Conservation (phyloP, 441 rosid genomes). For the Pelargonium australe region DNA sequence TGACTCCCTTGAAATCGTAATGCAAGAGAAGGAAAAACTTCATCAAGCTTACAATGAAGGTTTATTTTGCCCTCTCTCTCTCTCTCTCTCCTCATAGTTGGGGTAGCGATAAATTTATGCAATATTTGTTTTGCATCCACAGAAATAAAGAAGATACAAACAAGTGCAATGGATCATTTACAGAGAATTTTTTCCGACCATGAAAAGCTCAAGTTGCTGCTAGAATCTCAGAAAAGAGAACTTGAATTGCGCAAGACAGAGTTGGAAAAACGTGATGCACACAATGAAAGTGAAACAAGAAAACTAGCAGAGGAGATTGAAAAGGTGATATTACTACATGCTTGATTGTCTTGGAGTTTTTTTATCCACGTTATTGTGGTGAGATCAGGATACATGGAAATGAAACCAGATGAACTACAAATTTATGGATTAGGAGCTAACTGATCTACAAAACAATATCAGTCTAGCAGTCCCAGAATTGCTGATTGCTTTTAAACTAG, state of each 20-base stretch:
- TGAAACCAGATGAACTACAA: too few species aligned
- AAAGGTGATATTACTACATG: conserved; percentile 37
- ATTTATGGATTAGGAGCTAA: too few species aligned
- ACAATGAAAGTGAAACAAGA: conserved; percentile 65
- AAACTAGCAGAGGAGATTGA: conserved; percentile 55
- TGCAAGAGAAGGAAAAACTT: conserved; percentile 72
- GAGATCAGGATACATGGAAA: background rate
- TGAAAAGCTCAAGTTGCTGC: conserved; percentile 66
- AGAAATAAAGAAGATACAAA: conserved; percentile 74
- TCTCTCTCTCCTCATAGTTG: background rate
- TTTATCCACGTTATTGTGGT: conserved; percentile 4
- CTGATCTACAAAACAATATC: background rate
- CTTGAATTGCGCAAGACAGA: conserved; percentile 61
- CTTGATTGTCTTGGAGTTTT: conserved; percentile 14
- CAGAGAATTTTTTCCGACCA: conserved; percentile 68
- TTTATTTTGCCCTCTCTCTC: conserved; percentile 18
- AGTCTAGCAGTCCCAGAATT: background rate
- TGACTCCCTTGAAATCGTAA: conserved; percentile 31
- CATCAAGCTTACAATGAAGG: conserved; percentile 73
- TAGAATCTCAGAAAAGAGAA: conserved; percentile 65
- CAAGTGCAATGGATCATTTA: conserved; percentile 59
- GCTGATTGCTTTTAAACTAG: background rate
- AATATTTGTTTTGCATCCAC: conserved; percentile 19
- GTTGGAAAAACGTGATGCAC: conserved; percentile 69
- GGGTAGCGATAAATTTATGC: background rate